A percentile compares a stretch with the other conserved stretches of the same genome.
phyloP scores from a whole-genome alignment of 164 flowering plant species.

The Taxillus chinensis region DNA sequence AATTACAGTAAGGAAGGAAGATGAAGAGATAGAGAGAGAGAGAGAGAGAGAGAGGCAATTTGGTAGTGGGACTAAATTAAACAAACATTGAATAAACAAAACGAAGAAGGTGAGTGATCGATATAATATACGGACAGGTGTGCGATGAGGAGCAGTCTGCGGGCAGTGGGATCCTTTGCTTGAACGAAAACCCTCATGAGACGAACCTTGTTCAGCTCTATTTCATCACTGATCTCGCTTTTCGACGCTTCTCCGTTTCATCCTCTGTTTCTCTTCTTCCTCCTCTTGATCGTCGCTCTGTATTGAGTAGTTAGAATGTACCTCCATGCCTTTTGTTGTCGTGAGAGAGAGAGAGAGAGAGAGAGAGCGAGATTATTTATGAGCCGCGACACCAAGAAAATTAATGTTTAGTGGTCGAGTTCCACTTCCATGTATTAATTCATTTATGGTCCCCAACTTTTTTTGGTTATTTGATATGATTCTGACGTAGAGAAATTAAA shows the following conservation, averaged over 20 bases:
- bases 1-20: neutral
- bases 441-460: too few species aligned
- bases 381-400: too few species aligned
- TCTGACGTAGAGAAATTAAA: too few species aligned
- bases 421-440: too few species aligned
- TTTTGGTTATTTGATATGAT: too few species aligned
- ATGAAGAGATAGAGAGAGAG: neutral
- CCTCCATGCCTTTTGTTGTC: neutral
- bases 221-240: conserved; percentile 6
- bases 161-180: conserved; percentile 28
- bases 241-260: neutral
- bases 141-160: neutral
- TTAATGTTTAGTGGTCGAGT: too few species aligned
- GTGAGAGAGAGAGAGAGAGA: neutral
- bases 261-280: neutral
- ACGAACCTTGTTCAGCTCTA: conserved; percentile 23
- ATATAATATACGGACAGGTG: neutral
- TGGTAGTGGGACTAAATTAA: neutral
- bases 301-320: neutral
- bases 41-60: neutral
- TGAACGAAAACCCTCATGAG: conserved; percentile 30
- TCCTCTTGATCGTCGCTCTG: neutral
- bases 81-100: neutral
- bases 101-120: neutral
- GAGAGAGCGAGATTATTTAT: neutral